These are phyloP conservation scores for Lasiodiplodia sp. DNA, from an alignment of 2,329 filamentous ascomycete species.

Conservation along the genomic window DNA sequence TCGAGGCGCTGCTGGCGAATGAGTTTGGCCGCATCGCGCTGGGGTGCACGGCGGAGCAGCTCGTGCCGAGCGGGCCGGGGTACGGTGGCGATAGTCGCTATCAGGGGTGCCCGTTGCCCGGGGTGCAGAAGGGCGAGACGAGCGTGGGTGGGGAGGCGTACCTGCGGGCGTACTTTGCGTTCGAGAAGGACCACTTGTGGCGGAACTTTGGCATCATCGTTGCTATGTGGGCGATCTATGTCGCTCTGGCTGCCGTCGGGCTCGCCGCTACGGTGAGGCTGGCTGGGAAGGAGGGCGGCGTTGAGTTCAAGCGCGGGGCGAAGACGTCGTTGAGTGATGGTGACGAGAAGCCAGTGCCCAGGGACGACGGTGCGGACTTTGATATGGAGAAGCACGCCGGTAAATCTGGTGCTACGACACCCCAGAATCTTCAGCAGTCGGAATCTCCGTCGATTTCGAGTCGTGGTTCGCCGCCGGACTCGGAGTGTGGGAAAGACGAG, in stretches of 20 bases:
- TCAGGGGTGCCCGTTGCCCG: conserved; percentile 67
- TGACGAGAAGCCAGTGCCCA: not conserved
- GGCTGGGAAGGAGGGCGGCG: conserved; percentile 65
- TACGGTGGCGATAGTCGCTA: conserved; percentile 50
- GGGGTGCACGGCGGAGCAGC: conserved; percentile 60
- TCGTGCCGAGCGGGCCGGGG: conserved; percentile 62
- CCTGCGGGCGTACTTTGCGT: conserved; percentile 62
- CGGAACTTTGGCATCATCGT: conserved; percentile 63
- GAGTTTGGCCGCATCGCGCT: conserved; percentile 69
- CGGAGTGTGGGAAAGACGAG: not conserved
- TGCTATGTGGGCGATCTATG: conserved; percentile 59
- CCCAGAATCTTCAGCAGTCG: not conserved
- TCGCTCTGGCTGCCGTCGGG: conserved; percentile 52
- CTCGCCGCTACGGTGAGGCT: conserved; percentile 63
- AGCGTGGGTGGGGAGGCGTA: conserved; percentile 64
- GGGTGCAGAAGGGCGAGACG: conserved; percentile 60
- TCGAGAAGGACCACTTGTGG: conserved; percentile 67
- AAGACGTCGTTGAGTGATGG: not conserved
- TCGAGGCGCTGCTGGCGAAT: conserved; percentile 73
- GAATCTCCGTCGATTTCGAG: not conserved
- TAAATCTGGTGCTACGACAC: not conserved
- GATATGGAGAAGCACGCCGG: not conserved
- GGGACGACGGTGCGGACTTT: not conserved
- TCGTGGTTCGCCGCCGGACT: not conserved
- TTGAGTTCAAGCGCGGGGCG: conserved; percentile 65